phyloP scores from a whole-genome alignment of 2,329 filamentous ascomycete genomes.

The Aspergillus carbonarius region DNA sequence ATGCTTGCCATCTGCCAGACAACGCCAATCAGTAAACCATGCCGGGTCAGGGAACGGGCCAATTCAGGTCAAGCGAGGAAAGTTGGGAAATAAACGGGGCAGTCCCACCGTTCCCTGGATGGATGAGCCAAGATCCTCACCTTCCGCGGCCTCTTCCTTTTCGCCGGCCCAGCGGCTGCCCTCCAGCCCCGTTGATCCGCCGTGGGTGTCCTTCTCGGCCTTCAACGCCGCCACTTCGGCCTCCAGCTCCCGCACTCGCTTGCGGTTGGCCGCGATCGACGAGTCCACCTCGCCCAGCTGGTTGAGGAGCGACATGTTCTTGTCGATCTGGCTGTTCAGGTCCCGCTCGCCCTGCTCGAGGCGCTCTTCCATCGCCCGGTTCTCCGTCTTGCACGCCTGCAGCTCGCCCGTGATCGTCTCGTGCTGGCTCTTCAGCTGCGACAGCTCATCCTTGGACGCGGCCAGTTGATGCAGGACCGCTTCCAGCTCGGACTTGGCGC shows the following conservation, averaged over 20 bases:
- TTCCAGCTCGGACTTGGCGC: slow-evolving; percentile 65
- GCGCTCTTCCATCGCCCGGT: slow-evolving; percentile 34
- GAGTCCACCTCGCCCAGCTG: slow-evolving; percentile 41
- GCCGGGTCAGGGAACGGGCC: slow-evolving; percentile 19
- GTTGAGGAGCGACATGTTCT: slow-evolving; percentile 42
- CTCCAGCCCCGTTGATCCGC: slow-evolving; percentile 32
- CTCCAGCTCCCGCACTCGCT: slow-evolving; percentile 41
- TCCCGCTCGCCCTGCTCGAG: slow-evolving; percentile 36
- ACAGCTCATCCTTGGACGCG: slow-evolving; percentile 34
- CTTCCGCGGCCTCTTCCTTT: slow-evolving; percentile 40
- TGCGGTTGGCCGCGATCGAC: slow-evolving; percentile 35
- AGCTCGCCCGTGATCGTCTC: slow-evolving; percentile 32
- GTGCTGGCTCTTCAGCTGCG: slow-evolving; percentile 31
- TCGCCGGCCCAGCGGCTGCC: slow-evolving; percentile 45
- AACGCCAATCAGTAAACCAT: slow-evolving; percentile 17
- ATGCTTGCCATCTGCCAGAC: slow-evolving; percentile 48
- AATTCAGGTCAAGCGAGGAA: slow-evolving; percentile 32
- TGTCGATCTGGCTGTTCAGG: slow-evolving; percentile 41
- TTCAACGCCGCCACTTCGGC: slow-evolving; percentile 39
- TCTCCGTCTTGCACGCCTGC: slow-evolving; percentile 30
- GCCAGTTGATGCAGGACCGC: slow-evolving; percentile 56
- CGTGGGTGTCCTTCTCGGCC: slow-evolving; percentile 32
- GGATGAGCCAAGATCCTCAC: slow-evolving; percentile 49
- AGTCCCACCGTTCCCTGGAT: slow-evolving; percentile 50
- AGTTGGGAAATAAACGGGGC: slow-evolving; percentile 40